These are phyloP conservation scores for Violaceomyces palustris DNA, from an alignment of 1,284 basidiomycete species.

Conservation along the genomic window DNA sequence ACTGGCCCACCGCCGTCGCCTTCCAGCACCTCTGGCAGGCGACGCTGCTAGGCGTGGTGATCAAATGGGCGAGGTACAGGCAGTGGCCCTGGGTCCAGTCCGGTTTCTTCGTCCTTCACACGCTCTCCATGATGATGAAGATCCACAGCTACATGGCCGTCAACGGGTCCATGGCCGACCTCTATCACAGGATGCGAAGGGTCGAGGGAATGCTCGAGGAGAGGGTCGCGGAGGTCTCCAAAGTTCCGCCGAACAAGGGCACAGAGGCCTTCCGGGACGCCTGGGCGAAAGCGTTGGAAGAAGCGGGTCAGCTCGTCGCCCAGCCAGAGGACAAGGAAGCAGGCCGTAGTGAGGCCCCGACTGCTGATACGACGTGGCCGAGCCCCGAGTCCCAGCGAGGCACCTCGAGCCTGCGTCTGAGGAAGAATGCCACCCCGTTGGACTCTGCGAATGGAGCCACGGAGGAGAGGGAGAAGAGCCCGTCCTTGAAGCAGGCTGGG, in stretches of 20 bases:
- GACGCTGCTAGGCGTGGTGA: conserved; percentile 31
- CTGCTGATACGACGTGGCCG: too few species aligned
- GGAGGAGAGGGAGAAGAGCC: too few species aligned
- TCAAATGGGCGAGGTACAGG: conserved; percentile 42
- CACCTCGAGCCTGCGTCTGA: too few species aligned
- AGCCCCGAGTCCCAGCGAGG: too few species aligned
- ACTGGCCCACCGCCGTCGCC: conserved; percentile 21
- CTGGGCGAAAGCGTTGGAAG: conserved; percentile 20
- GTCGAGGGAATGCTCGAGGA: conserved; percentile 40
- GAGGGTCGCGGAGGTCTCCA: conserved; percentile 33
- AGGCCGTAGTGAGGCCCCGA: too few species aligned
- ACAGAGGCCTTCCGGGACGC: conserved; percentile 16
- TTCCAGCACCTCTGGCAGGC: conserved; percentile 44
- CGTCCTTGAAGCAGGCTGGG: too few species aligned
- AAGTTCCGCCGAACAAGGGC: conserved; percentile 10
- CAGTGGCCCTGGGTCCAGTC: conserved; percentile 98
- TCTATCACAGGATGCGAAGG: conserved; percentile 21
- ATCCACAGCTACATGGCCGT: conserved; percentile 87
- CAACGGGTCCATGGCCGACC: conserved; percentile 73
- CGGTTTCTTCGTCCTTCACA: conserved; percentile 88
- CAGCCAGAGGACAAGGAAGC: conserved; percentile 1
- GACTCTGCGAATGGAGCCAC: too few species aligned
- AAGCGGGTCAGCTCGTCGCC: conserved; percentile 3
- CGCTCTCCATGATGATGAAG: conserved; percentile 88
- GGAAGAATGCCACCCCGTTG: too few species aligned